Conservation (phyloP, 129 eudicot genomes). For the Arctium minus region DNA sequence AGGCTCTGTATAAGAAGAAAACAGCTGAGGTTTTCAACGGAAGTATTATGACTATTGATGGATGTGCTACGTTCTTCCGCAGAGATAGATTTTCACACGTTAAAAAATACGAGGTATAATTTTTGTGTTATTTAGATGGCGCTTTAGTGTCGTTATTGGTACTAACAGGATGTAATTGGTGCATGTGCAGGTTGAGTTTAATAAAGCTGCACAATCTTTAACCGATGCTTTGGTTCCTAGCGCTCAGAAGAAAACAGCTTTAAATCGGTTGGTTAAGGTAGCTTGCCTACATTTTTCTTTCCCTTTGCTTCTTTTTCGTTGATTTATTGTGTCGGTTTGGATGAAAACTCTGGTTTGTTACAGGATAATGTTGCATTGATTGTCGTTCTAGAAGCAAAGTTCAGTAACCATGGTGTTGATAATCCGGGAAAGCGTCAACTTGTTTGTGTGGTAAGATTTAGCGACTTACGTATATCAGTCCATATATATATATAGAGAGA, state of each 20-base stretch:
- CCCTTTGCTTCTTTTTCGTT: background rate
- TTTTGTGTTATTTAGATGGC: background rate
- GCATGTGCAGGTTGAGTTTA: constrained; percentile 78
- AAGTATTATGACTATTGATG: constrained; percentile 57
- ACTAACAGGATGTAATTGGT: background rate
- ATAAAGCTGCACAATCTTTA: constrained; percentile 97
- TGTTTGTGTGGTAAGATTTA: constrained; percentile 86
- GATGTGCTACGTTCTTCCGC: constrained; percentile 97
- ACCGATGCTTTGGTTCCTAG: constrained; percentile 88
- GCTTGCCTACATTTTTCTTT: background rate
- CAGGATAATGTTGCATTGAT: constrained; percentile 95
- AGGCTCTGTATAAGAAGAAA: constrained; percentile 78
- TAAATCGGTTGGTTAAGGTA: constrained; percentile 87
- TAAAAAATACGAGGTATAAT: constrained; percentile 83
- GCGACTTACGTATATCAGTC: background rate
- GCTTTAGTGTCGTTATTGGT: background rate
- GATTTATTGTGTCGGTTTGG: background rate
- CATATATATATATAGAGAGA: background rate
- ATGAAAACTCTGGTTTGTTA: background rate
- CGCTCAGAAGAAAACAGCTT: constrained; percentile 81
- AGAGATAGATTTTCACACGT: constrained; percentile 96
- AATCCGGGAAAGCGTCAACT: constrained; percentile 95
- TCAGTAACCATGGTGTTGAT: constrained; percentile 77
- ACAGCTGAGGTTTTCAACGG: constrained; percentile 84
- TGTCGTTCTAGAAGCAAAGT: constrained; percentile 90